Evolutionary conservation across 805 yeast genomes (phyloP), one percentile per base, ranked within the genome.

Genomic region (Metschnikowia lachancei): DNA sequence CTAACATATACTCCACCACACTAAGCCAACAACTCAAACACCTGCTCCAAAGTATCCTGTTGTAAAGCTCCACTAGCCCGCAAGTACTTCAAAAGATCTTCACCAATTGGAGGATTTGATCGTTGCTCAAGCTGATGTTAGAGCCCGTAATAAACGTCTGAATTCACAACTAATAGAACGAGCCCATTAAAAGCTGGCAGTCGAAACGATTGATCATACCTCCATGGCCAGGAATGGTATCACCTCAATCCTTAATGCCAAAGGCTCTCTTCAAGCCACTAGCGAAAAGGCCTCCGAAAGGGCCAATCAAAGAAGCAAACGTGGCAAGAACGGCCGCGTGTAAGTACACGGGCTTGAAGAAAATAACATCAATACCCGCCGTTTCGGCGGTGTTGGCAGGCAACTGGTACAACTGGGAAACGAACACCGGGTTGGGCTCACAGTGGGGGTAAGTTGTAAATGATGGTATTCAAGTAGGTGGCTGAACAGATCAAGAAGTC

Each of bases 141-240:
- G 81, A 80, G 36, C 81, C 78, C 31, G 92, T 82, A 55, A 94
- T 79, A 64, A 94, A 94, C 2, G 97, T 88, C 66, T 92, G 97
- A 66, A 84, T 91, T 70, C 94, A 94, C 55, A 94, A 74, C 62
- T 90, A 91, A 29, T 92, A 79, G 63, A 94, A 94, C 33, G 95
- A 87, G 11, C 99, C 99, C 98, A 94, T 94, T 57, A 94, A 74
- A 63, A 92, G 94, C 70, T 94, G 98, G 69, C 99, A 94, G 69
- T 94, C 99, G 74, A 94, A 84, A 70, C 99, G 80, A 65, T 94
- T 99, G 20, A 97, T 91, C 55, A 94, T 84, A 56, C 99, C 99
- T 53, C 99, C 99, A 63, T 94, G 99, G 28, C 99, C 99, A 13
- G 99, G 99, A 56, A 94, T 94, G 9, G 98, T 92, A 62, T 92